Base-by-base conservation (phyloP, 257 asterid species). In the Nicotiana tabacum region DNA sequence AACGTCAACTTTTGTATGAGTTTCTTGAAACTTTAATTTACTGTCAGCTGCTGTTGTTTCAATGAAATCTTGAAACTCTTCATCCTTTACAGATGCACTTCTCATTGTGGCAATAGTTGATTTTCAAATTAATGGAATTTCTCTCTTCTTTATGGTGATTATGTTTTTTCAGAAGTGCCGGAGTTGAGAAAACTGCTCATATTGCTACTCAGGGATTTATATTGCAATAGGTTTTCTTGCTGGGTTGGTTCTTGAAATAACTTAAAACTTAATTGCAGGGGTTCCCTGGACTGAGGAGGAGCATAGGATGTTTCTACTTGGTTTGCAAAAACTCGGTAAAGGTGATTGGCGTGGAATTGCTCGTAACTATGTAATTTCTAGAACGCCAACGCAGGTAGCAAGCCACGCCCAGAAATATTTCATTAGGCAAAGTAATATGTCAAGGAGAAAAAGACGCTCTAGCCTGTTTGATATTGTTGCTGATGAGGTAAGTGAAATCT, bases 291-390 rank as follows among this genome's bases (percentile, higher is more conserved):
- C 99, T 27, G 99, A 96, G 88, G 98, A 96, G 85, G 99, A 96
- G 82, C 99, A 96, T 64, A 86, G 98, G 86, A 88, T 96, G 93
- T 94, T 96, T 90, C 91, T 96, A 67, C 97, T 93, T 70, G 99
- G 99, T 69, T 86, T 96, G 89, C 98, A 96, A 84, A 96, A 96
- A 92, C 97, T 96, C 11, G 99, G 99, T 61, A 96, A 96, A 91
- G 99, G 99, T 39, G 99, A 96, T 81, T 96, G 99, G 99, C 98
- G 99, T 76, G 99, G 99, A 82, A 96, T 96, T 88, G 96, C 99
- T 37, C 94, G 99, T 15, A 93, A 91, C 87, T 96, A 90, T 81
- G 99, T 96, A 17, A 87, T 94, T 79, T 82, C 99, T 29, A 90
- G 98, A 87, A 96, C 98, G 0, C 98, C 99, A 62, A 96, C 99